Percentiles rank a stretch among this genome's conserved stretches.
Conservation (phyloP, 345 rosid genomes). For the Eutrema japonicum region DNA sequence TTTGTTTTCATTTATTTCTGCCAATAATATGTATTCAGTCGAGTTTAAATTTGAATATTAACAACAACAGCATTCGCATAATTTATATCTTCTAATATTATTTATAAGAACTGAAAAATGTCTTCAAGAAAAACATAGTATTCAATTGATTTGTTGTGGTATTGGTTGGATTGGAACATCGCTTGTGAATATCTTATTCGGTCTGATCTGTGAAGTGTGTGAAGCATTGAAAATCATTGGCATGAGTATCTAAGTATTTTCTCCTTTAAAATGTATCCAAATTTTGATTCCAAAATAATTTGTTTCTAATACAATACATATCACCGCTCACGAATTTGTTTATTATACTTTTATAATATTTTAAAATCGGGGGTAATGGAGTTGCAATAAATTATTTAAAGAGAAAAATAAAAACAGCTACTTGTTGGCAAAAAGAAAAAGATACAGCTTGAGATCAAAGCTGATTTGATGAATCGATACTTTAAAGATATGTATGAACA, state of each 20-base stretch:
- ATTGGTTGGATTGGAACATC: background rate
- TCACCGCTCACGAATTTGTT: background rate
- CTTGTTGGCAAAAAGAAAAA: constrained; percentile 22
- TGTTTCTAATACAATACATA: background rate
- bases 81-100: background rate
- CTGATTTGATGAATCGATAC: constrained; percentile 41
- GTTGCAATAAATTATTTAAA: background rate
- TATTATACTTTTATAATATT: background rate
- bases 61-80: background rate
- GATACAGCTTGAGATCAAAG: constrained; percentile 45
- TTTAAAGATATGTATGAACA: constrained; percentile 16
- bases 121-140: background rate
- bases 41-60: background rate
- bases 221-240: constrained; percentile 32
- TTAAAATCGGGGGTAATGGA: background rate
- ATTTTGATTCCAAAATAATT: background rate
- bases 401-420: constrained; percentile 16
- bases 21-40: background rate
- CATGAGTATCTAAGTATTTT: constrained; percentile 1
- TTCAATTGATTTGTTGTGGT: background rate
- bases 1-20: background rate
- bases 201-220: constrained; percentile 8
- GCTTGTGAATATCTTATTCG: background rate
- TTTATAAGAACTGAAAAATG: background rate
- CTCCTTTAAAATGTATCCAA: background rate